Base-by-base conservation (phyloP, 306 rosid species). In the Alnus rubra region DNA sequence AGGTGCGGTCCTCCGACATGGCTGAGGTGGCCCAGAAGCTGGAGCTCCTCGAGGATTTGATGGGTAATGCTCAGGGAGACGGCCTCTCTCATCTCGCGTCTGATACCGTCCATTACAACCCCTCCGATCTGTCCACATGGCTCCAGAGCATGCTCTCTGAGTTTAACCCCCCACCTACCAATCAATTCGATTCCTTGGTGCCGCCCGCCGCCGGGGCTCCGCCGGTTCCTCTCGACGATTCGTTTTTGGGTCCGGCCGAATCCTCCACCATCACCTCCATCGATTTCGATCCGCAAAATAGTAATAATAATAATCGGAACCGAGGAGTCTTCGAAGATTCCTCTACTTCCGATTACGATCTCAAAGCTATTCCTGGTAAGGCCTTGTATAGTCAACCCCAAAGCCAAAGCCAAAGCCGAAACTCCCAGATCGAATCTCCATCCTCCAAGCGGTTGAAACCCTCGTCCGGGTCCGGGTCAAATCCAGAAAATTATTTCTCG, bases 1-100 rank as follows among this genome's bases (percentile, higher is more conserved):
- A 91, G 79, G 99, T 95, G 0, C 80, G 84, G 81, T 89, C 94
- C 0, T 88, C 97, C 0, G 94, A 87, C 80, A 93, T 95, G 98
- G 96, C 91, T 5, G 92, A 93, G 2, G 97, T 95, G 9, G 99
- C 97, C 52, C 91, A 85, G 80, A 95, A 91, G 84, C 82, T 95
- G 0, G 93, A 93, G 67, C 92, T 88, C 67, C 94, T 95, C 0
- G 98, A 95, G 14, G 88, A 93, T 74, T 93, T 89, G 6, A 93
- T 95, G 92, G 90, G 84, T 42, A 84, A 76, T 55, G 92, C 71
- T 23, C 92, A 86, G 56, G 83, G 78, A 37, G 92, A 84, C 1
- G 87, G 86, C 18, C 74, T 89, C 9, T 75, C 88, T 1, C 92
- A 91, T 2, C 87, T 91, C 19, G 91, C 92, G 0, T 76, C 84